Percentiles rank a stretch among this genome's conserved stretches.
These are phyloP conservation scores for Usnea hakonensis DNA, from an alignment of 495 filamentous ascomycete species.

Conservation along the genomic window DNA sequence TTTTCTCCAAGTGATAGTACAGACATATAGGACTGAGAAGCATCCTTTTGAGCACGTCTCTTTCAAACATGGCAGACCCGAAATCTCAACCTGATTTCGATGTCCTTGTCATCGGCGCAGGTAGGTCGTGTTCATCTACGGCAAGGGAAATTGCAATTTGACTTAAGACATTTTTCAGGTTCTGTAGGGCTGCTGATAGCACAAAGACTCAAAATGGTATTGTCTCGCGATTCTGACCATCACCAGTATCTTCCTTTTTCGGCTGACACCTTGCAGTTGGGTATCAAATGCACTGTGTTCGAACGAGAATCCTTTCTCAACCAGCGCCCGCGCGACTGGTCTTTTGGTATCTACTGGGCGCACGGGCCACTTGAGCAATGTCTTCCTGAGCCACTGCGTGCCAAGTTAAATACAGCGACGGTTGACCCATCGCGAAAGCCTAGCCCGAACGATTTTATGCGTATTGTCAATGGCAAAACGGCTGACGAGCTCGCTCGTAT, in stretches of 20 bases:
- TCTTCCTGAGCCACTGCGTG: constrained; percentile 32
- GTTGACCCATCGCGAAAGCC: constrained; percentile 32
- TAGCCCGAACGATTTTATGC: constrained; percentile 31
- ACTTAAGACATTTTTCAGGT: constrained; percentile 20
- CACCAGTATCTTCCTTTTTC: not conserved
- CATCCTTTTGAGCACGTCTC: too few species aligned
- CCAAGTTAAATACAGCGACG: constrained; percentile 34
- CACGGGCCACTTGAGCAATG: constrained; percentile 32
- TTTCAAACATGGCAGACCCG: too few species aligned
- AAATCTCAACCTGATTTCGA: constrained; percentile 9
- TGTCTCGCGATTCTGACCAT: not conserved
- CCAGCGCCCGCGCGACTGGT: constrained; percentile 46
- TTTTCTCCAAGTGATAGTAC: too few species aligned
- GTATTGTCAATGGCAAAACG: constrained; percentile 40
- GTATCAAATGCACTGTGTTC: constrained; percentile 42
- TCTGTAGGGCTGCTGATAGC: constrained; percentile 36
- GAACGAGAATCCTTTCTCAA: constrained; percentile 38
- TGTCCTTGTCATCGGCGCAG: constrained; percentile 12
- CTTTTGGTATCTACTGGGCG: constrained; percentile 50
- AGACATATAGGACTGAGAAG: too few species aligned
- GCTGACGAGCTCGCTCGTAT: constrained; percentile 37
- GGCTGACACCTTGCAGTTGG: constrained; percentile 31
- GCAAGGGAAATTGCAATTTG: not conserved
- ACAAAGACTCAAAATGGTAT: constrained; percentile 41
- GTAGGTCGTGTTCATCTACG: not conserved